phyloP scores from a whole-genome alignment of 257 asterid genomes.

The Orobanche coerulescens region DNA sequence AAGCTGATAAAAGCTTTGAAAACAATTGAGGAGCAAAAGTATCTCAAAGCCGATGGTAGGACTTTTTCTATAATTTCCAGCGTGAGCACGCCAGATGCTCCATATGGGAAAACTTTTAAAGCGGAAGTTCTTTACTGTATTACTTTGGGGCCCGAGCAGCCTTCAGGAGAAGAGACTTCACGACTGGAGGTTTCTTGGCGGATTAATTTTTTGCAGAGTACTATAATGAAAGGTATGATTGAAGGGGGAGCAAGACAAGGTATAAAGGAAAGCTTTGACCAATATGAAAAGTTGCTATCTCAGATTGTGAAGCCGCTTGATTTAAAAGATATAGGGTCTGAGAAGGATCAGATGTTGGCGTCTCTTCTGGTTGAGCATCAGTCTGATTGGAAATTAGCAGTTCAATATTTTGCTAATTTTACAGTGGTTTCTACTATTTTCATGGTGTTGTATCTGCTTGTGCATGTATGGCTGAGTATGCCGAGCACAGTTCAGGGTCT shows the following conservation, averaged over 20 bases:
- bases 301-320: slow-evolving; percentile 77
- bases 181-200: slow-evolving; percentile 82
- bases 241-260: slow-evolving; percentile 94
- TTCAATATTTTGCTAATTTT: slow-evolving; percentile 85
- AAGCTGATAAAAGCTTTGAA: slow-evolving; percentile 74
- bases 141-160: slow-evolving; percentile 77
- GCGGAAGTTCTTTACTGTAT: slow-evolving; percentile 78
- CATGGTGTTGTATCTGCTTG: slow-evolving; percentile 55
- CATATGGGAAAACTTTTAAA: slow-evolving; percentile 73
- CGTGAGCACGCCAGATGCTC: slow-evolving; percentile 96
- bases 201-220: slow-evolving; percentile 82
- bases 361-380: slow-evolving; percentile 69
- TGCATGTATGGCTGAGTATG: slow-evolving; percentile 60
- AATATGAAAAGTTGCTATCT: slow-evolving; percentile 53
- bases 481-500: slow-evolving; percentile 88
- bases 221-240: slow-evolving; percentile 88
- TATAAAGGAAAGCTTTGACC: slow-evolving; percentile 81
- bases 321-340: slow-evolving; percentile 59
- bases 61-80: slow-evolving; percentile 51
- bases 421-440: slow-evolving; percentile 59
- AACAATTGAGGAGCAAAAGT: slow-evolving; percentile 82
- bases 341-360: slow-evolving; percentile 86
- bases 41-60: slow-evolving; percentile 74
- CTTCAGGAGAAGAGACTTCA: slow-evolving; percentile 76
- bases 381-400: slow-evolving; percentile 75